Conservation (phyloP, 345 rosid genomes). For the Balakata baccata region DNA sequence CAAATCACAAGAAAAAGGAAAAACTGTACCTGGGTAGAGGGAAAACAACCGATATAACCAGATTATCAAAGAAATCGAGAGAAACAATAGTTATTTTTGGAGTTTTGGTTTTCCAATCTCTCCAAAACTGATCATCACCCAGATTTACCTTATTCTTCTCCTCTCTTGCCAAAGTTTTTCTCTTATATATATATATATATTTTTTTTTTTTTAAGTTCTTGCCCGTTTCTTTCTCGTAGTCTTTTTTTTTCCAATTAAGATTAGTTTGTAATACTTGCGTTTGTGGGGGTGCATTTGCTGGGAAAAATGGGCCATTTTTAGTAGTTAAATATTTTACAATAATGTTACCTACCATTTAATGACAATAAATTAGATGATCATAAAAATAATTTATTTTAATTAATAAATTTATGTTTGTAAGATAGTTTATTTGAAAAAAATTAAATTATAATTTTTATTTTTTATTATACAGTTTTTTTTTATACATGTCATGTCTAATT, state of each 20-base stretch:
- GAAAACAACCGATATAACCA: not conserved
- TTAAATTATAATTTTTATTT: too few species aligned
- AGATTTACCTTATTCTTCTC: slow-evolving; percentile 13
- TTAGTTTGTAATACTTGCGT: not conserved
- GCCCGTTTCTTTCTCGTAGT: not conserved
- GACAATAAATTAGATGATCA: too few species aligned
- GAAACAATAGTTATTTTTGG: not conserved
- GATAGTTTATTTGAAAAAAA: too few species aligned
- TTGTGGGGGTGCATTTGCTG: not conserved
- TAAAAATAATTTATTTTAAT: too few species aligned
- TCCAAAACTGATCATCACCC: not conserved
- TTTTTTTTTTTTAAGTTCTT: not conserved
- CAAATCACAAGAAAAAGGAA: slow-evolving; percentile 3
- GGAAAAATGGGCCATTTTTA: not conserved
- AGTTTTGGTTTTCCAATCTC: not conserved
- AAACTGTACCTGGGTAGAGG: slow-evolving; percentile 18
- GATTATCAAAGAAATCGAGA: not conserved
- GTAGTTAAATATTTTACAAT: not conserved
- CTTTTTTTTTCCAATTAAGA: not conserved
- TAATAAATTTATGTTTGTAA: too few species aligned
- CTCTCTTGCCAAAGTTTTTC: too few species aligned
- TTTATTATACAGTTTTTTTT: too few species aligned
- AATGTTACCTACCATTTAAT: too few species aligned
- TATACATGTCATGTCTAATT: too few species aligned
- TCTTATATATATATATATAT: not conserved